Conservation (phyloP, 495 filamentous ascomycete species). For the Aspergillus homomorphus region DNA sequence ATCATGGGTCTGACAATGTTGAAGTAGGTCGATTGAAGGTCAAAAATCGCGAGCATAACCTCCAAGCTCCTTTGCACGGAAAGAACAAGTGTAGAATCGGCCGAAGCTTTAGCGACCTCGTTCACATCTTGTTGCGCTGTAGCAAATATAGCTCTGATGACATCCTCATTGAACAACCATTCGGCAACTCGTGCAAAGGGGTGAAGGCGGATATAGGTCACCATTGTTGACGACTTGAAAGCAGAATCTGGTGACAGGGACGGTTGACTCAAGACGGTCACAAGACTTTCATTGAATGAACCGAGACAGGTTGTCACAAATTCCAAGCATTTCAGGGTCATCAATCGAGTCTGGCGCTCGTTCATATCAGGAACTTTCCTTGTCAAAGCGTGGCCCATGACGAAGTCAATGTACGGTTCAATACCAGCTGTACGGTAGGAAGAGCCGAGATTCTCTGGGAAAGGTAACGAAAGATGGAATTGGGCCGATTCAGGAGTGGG, state of each 20-base stretch:
- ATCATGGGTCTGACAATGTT: constrained; percentile 78
- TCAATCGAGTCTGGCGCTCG: constrained; percentile 58
- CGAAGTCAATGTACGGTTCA: constrained; percentile 88
- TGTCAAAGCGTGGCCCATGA: constrained; percentile 69
- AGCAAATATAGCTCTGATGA: constrained; percentile 72
- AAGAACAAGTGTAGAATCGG: constrained; percentile 71
- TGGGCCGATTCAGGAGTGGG: constrained; percentile 51
- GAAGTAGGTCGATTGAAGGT: constrained; percentile 86
- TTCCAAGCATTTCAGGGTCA: constrained; percentile 74
- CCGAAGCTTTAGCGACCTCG: constrained; percentile 61
- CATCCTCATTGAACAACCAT: constrained; percentile 93
- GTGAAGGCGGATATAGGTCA: constrained; percentile 77
- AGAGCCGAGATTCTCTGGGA: constrained; percentile 83
- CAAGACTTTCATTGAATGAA: constrained; percentile 89
- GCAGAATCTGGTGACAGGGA: constrained; percentile 68
- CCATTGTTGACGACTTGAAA: constrained; percentile 66
- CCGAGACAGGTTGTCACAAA: constrained; percentile 71
- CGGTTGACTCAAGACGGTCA: constrained; percentile 74
- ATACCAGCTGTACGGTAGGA: constrained; percentile 79
- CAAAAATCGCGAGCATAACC: constrained; percentile 74
- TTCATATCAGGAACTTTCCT: constrained; percentile 56
- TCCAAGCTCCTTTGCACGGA: constrained; percentile 72
- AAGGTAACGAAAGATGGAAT: constrained; percentile 66
- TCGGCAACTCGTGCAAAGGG: constrained; percentile 92
- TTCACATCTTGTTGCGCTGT: constrained; percentile 68